Base-by-base conservation (phyloP, 2,329 filamentous ascomycete species). In the Emmonsiellopsis sp. region DNA sequence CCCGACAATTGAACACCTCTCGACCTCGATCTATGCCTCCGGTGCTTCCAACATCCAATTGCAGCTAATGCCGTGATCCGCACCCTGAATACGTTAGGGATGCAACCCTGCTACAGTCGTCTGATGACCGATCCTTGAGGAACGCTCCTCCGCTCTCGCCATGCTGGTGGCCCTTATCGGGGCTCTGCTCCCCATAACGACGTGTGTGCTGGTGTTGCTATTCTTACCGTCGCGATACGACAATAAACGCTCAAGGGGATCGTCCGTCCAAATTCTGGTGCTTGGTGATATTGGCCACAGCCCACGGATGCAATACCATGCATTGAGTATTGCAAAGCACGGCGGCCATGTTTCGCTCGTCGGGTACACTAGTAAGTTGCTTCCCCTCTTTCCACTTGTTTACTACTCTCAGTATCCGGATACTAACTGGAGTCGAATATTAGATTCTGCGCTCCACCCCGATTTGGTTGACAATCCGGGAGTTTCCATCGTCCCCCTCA, bases 291-390 rank as follows among this genome's bases (percentile, higher is more conserved):
- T 98, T 67, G 93, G 93, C 40, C 83, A 91, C 45, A 97, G 92
- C 67, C 93, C 93, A 49, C 89, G 93, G 54, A 98, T 98, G 92
- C 91, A 97, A 67, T 97, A 98, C 64, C 93, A 98, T 79, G 92
- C 92, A 16, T 76, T 95, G 61, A 97, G 92, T 67, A 84, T 97
- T 63, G 89, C 89, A 41, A 87, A 85, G 63, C 84, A 90, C 65
- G 89, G 89, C 26, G 86, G 84, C 6, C 78, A 79, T 35, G 92
- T 96, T 16, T 84, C 92, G 66, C 74, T 98, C 10, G 85, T 98
- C 61, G 93, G 92, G 45, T 97, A 96, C 67, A 78, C 85, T 67
- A 89, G 89, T 91, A 68, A 57, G 66, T 47, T 53, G 15, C 4
- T 7, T 34, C 30, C 42, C 10, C 37, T 20, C 42, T 42, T 16